Conservation (phyloP, 2,329 filamentous ascomycete genomes). For the Diplocarpon mali region DNA sequence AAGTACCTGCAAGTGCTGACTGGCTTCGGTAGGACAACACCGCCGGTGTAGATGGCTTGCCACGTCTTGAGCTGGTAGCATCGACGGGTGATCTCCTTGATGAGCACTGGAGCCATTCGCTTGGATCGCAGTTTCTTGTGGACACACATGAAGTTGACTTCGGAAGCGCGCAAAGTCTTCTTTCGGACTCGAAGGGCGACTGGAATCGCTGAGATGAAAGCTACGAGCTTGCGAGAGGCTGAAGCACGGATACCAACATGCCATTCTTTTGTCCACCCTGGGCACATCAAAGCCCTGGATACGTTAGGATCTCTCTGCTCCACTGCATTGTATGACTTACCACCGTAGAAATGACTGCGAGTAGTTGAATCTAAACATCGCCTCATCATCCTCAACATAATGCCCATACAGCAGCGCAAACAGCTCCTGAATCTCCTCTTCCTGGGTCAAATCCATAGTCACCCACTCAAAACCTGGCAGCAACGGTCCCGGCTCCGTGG, state of each 20-base stretch:
- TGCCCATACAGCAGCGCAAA: constrained; percentile 86
- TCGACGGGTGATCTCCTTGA: constrained; percentile 92
- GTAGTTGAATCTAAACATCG: constrained; percentile 97
- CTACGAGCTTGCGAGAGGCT: constrained; percentile 77
- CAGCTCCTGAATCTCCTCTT: constrained; percentile 74
- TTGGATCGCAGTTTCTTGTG: constrained; percentile 97
- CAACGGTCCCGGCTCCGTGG: constrained; percentile 65
- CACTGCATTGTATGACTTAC: constrained; percentile 35
- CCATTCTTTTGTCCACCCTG: constrained; percentile 89
- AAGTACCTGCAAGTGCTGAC: constrained; percentile 92
- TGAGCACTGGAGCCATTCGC: constrained; percentile 83
- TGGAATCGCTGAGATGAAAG: constrained; percentile 91
- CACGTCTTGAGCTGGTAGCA: constrained; percentile 81
- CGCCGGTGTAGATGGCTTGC: constrained; percentile 94
- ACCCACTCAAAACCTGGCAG: constrained; percentile 89
- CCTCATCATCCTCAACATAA: constrained; percentile 94
- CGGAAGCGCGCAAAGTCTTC: constrained; percentile 64
- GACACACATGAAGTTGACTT: constrained; percentile 97
- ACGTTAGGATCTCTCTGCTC: constrained; percentile 13
- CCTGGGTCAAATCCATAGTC: constrained; percentile 72
- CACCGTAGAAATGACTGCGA: constrained; percentile 81
- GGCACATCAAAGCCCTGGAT: constrained; percentile 78
- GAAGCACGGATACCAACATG: constrained; percentile 85
- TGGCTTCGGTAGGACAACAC: constrained; percentile 80
- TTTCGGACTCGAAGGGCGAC: constrained; percentile 71